Evolutionary conservation across 2,329 filamentous ascomycete genomes (phyloP).

Genomic region (Orbilia oligospora): DNA sequence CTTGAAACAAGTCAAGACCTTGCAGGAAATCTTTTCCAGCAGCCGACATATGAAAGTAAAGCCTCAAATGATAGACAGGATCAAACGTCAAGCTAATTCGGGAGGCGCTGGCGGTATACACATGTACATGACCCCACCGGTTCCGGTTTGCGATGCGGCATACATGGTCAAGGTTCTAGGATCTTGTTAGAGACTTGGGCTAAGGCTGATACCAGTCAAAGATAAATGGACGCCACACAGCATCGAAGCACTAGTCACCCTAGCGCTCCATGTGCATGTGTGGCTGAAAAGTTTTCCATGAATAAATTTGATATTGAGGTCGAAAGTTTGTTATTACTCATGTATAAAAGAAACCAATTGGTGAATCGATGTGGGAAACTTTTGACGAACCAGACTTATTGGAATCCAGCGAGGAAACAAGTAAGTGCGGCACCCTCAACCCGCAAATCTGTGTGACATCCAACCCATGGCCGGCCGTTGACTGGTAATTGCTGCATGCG

Average conservation of each 20-base stretch:
- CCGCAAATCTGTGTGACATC: conserved; percentile 30
- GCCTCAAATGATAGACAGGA: conserved; percentile 4
- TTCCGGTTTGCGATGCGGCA: conserved; percentile 56
- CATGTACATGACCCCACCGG: conserved; percentile 28
- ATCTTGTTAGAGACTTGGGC: background rate
- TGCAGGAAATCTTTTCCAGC: background rate
- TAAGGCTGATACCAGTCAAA: background rate
- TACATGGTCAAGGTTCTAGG: conserved; percentile 32
- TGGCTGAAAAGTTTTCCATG: conserved; percentile 28
- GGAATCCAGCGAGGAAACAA: background rate
- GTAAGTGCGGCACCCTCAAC: conserved; percentile 29
- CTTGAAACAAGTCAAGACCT: background rate
- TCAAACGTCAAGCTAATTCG: conserved; percentile 23
- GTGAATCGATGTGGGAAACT: conserved; percentile 3
- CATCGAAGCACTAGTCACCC: background rate
- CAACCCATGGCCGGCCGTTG: conserved; percentile 12
- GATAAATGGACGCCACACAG: background rate
- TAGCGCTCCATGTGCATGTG: background rate
- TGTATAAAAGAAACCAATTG: background rate
- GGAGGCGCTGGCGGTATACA: conserved; percentile 7
- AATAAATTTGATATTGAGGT: background rate
- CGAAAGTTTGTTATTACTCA: background rate
- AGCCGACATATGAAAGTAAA: background rate
- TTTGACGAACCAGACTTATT: conserved; percentile 10
- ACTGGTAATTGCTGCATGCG: conserved; percentile 26